A percentile compares a stretch with the other conserved stretches of the same genome.
These are phyloP conservation scores for Brettanomyces nanus DNA, from an alignment of 805 yeast genomes.

Conservation along the genomic window DNA sequence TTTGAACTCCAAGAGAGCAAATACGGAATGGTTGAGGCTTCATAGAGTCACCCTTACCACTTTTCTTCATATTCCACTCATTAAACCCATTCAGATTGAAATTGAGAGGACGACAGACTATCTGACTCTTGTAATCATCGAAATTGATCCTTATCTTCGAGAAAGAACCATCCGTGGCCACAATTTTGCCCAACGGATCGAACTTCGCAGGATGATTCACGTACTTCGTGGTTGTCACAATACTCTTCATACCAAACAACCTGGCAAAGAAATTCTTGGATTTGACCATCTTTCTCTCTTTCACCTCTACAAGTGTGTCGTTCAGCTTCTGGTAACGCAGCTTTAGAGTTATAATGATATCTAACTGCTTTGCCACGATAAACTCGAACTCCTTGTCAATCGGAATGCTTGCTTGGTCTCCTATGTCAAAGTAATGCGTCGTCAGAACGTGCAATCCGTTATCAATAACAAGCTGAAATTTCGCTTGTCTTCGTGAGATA, in stretches of 20 bases:
- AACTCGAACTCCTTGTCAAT: slow-evolving; percentile 76
- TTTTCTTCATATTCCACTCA: slow-evolving; percentile 61
- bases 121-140: slow-evolving; percentile 44
- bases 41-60: slow-evolving; percentile 25
- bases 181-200: slow-evolving; percentile 54
- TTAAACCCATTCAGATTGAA: slow-evolving; percentile 60
- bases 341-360: slow-evolving; percentile 67
- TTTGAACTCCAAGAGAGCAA: slow-evolving; percentile 59
- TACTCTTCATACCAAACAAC: slow-evolving; percentile 31
- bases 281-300: slow-evolving; percentile 36
- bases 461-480: slow-evolving; percentile 52
- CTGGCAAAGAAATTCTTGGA: slow-evolving; percentile 25
- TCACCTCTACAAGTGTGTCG: slow-evolving; percentile 49
- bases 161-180: slow-evolving; percentile 86
- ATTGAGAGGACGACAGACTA: slow-evolving; percentile 44
- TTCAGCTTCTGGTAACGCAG: slow-evolving; percentile 45
- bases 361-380: slow-evolving; percentile 50
- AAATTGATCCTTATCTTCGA: slow-evolving; percentile 68
- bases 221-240: slow-evolving; percentile 40
- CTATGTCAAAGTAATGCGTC: slow-evolving; percentile 37
- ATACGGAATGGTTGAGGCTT: slow-evolving; percentile 45
- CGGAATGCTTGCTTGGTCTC: slow-evolving; percentile 20
- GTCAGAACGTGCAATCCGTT: slow-evolving; percentile 76
- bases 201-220: slow-evolving; percentile 38
- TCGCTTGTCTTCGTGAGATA: slow-evolving; percentile 34